These are phyloP conservation scores for Hydrangea macrophylla DNA, from an alignment of 148 eudicot genomes.

Conservation along the genomic window DNA sequence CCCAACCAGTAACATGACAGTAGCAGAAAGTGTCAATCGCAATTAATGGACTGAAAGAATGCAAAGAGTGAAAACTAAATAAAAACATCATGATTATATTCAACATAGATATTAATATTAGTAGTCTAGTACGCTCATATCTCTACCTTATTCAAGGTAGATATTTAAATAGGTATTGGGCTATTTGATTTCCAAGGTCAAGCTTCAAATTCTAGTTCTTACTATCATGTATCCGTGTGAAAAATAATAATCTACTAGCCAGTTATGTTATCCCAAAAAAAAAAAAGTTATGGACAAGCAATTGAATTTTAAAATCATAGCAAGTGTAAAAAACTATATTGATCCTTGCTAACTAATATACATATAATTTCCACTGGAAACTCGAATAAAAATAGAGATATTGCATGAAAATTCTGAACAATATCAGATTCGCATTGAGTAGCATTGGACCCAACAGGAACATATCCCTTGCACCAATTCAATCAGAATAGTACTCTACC, in stretches of 20 bases:
- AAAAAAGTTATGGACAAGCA: neutral
- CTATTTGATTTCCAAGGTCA: neutral
- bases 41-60: neutral
- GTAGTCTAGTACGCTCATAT: neutral
- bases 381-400: neutral
- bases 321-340: neutral
- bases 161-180: neutral
- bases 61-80: neutral
- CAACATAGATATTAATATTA: too few species aligned
- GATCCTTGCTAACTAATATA: neutral
- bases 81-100: neutral
- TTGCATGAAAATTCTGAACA: neutral
- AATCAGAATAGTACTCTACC: neutral
- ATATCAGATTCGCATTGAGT: neutral
- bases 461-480: neutral
- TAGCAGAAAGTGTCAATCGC: neutral
- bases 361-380: neutral
- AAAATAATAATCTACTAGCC: too few species aligned
- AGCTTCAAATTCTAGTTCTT: neutral
- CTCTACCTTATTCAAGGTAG: neutral
- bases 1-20: conserved; percentile 1
- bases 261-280: too few species aligned
- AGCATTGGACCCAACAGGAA: neutral
- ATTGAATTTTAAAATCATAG: neutral
- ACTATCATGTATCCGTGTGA: too few species aligned